Evolutionary conservation across 2,329 filamentous ascomycete genomes (phyloP), one percentile per base, ranked within the genome.

Genomic region (Alternaria ventricosa): DNA sequence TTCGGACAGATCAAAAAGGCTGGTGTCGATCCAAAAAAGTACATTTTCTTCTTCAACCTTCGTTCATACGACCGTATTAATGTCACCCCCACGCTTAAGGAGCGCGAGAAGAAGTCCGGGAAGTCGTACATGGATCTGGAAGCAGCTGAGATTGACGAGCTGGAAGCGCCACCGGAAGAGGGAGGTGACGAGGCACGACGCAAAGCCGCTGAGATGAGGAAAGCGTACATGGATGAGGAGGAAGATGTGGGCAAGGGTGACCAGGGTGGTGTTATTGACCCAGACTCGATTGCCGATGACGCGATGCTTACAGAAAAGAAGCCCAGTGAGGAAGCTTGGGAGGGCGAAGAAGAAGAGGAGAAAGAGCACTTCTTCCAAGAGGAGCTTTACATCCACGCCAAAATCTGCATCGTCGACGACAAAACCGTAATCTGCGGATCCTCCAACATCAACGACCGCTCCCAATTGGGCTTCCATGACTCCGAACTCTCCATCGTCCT

Each of bases 1-100:
- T 96, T 92, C 71, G 93, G 88, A 43, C 90, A 92, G 75, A 89
- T 97, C 62, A 84, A 85, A 61, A 88, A 87, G 7, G 85, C 92
- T 66, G 94, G 92, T 2, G 87, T 96, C 2, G 89, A 97, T 71
- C 93, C 94, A 0, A 65, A 66, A 71, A 81, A 97, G 64, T 87
- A 98, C 80, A 89, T 99, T 30, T 97, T 96, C 81, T 87, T 97
- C 75, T 99, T 98, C 85, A 98, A 98, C 71, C 83, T 99, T 44
- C 88, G 96, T 20, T 94, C 92, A 2, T 99, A 97, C 76, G 96
- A 98, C 78, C 92, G 96, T 13, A 86, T 99, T 64, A 96, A 97
- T 81, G 91, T 91, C 71, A 97, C 93, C 0, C 87, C 89, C 1
- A 87, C 86, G 0, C 86, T 97, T 43, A 87, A 88, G 70, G 87